phyloP scores from a whole-genome alignment of 495 filamentous ascomycete genomes.

The Acidiella bohemica region DNA sequence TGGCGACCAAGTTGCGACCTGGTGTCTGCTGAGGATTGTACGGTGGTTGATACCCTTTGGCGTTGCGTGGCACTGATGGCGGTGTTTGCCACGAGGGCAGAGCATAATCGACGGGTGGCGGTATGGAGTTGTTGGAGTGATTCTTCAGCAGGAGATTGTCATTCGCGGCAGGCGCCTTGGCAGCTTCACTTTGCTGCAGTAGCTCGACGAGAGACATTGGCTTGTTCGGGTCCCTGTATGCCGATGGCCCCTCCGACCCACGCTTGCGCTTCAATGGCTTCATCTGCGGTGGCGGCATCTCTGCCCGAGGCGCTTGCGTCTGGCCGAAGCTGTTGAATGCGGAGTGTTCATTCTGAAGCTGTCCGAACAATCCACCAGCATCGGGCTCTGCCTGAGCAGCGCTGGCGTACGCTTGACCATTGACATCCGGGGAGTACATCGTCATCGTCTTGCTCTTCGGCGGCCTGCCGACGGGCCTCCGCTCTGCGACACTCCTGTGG shows the following conservation, averaged over 20 bases:
- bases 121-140: not conserved
- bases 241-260: not conserved
- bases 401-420: not conserved
- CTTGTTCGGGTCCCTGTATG: not conserved
- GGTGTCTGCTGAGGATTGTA: slow-evolving; percentile 4
- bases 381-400: slow-evolving; percentile 1
- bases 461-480: not conserved
- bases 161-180: not conserved
- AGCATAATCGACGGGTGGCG: slow-evolving; percentile 7
- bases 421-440: not conserved
- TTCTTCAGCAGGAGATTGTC: not conserved
- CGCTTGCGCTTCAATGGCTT: slow-evolving; percentile 14
- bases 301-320: not conserved
- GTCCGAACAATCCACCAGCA: slow-evolving; percentile 3
- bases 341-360: not conserved
- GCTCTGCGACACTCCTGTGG: slow-evolving; percentile 13
- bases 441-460: not conserved
- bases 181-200: slow-evolving; percentile 10
- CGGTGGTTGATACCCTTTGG: slow-evolving; percentile 3
- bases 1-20: not conserved
- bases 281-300: not conserved
- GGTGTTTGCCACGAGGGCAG: slow-evolving; percentile 16
- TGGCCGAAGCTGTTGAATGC: not conserved
- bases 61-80: not conserved
- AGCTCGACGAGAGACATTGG: slow-evolving; percentile 15